Conservation (phyloP, 1,139 yeast genomes). For the Taiozyma sp. region DNA sequence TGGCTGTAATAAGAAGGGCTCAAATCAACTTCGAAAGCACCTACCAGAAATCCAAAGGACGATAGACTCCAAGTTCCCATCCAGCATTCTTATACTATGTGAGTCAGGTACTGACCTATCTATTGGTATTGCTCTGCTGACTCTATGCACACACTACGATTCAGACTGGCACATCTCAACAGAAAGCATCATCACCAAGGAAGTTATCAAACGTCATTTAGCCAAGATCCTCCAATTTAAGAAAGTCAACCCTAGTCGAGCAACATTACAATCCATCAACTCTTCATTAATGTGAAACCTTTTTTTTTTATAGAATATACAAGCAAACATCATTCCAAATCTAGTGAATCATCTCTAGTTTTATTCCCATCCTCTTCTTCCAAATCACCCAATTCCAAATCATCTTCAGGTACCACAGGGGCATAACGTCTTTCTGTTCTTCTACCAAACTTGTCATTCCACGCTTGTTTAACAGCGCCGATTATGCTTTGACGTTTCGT, state of each 20-base stretch:
- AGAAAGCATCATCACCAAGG: conserved; percentile 37
- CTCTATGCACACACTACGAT: conserved; percentile 45
- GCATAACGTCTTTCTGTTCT: conserved; percentile 1
- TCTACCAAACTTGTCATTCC: conserved; percentile 6
- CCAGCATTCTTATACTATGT: conserved; percentile 42
- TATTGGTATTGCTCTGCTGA: conserved; percentile 51
- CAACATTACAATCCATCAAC: conserved; percentile 66
- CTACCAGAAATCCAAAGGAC: conserved; percentile 36
- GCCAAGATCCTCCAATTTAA: conserved; percentile 41
- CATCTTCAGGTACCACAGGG: conserved; percentile 1
- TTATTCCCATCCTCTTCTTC: conserved; percentile 5
- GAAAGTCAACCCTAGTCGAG: conserved; percentile 69
- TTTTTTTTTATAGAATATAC: neutral
- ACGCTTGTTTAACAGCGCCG: conserved; percentile 15
- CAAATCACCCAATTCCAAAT: conserved; percentile 4
- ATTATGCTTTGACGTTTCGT: conserved; percentile 25
- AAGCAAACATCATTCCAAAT: neutral
- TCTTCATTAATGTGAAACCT: conserved; percentile 37
- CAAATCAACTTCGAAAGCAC: conserved; percentile 45
- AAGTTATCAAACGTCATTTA: conserved; percentile 51
- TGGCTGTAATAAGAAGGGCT: conserved; percentile 55
- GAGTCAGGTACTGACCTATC: conserved; percentile 66
- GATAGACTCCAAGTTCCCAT: conserved; percentile 9
- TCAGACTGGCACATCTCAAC: conserved; percentile 32
- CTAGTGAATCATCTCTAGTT: neutral